Evolutionary conservation across 768 basidiomycete genomes (phyloP).

Genomic region (Paxillus involutus): DNA sequence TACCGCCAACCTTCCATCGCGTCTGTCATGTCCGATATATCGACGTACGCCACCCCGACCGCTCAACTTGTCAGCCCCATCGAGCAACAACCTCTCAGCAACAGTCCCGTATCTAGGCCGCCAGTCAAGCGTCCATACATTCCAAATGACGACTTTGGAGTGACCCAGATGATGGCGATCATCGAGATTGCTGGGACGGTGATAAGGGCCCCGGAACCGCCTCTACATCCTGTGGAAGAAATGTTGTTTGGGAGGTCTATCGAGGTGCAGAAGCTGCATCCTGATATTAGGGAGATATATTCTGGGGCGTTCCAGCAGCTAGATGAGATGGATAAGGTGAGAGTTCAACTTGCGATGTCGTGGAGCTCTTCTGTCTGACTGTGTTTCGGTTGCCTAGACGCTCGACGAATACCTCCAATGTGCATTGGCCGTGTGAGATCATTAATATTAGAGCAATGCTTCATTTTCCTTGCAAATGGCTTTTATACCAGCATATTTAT

Average conservation of each 20-base stretch:
- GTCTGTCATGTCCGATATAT: conserved; percentile 68
- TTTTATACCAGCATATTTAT: not conserved
- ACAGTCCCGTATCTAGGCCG: conserved; percentile 28
- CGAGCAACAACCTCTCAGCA: conserved; percentile 12
- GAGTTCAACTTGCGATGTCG: not conserved
- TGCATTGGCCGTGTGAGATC: conserved; percentile 19
- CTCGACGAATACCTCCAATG: conserved; percentile 31
- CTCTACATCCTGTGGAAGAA: conserved; percentile 69
- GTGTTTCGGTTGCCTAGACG: conserved; percentile 10
- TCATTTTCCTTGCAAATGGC: not conserved
- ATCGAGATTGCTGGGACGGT: conserved; percentile 65
- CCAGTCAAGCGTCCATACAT: conserved; percentile 46
- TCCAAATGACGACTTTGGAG: conserved; percentile 83
- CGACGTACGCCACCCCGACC: conserved; percentile 47
- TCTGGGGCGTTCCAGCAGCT: conserved; percentile 67
- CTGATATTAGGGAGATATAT: conserved; percentile 70
- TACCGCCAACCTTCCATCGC: conserved; percentile 71
- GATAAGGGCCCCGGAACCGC: conserved; percentile 32
- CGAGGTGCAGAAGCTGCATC: conserved; percentile 65
- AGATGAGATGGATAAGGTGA: conserved; percentile 79
- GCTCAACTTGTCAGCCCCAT: conserved; percentile 28
- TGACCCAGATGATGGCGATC: conserved; percentile 83
- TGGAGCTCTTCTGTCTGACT: not conserved
- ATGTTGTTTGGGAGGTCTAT: conserved; percentile 68
- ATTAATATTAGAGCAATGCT: not conserved